These are phyloP conservation scores for Mortierella antarctica DNA, from an alignment of 192 early-diverging fungal species.

Conservation along the genomic window DNA sequence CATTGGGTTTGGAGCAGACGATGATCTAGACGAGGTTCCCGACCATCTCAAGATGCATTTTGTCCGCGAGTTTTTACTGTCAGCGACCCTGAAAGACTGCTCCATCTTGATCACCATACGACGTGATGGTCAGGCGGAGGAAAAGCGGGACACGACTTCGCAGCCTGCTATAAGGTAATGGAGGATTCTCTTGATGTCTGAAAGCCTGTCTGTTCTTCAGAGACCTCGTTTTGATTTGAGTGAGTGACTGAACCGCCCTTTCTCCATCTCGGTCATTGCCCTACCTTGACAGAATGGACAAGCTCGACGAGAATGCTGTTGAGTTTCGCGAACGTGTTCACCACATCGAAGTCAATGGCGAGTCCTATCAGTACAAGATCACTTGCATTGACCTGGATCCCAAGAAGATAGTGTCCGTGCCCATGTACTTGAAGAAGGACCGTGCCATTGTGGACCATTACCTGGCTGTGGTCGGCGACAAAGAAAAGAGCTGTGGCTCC, in stretches of 20 bases:
- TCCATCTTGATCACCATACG: conserved; percentile 73
- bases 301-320: not conserved
- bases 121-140: conserved; percentile 18
- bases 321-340: conserved; percentile 9
- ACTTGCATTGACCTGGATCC: conserved; percentile 79
- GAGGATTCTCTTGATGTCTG: not conserved
- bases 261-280: not conserved
- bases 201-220: not conserved
- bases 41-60: conserved; percentile 52
- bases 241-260: not conserved
- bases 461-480: conserved; percentile 19
- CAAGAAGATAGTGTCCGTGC: conserved; percentile 70
- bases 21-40: conserved; percentile 22
- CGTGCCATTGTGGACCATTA: conserved; percentile 64
- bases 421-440: conserved; percentile 63
- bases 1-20: conserved; percentile 49
- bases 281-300: not conserved
- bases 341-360: conserved; percentile 7
- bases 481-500: conserved; percentile 22
- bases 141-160: not conserved
- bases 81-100: conserved; percentile 82
- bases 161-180: conserved; percentile 11
- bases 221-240: not conserved
- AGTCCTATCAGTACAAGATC: conserved; percentile 58
- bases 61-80: conserved; percentile 74